Evolutionary conservation across 2,329 filamentous ascomycete genomes (phyloP).

Genomic region (Amauroascus niger): DNA sequence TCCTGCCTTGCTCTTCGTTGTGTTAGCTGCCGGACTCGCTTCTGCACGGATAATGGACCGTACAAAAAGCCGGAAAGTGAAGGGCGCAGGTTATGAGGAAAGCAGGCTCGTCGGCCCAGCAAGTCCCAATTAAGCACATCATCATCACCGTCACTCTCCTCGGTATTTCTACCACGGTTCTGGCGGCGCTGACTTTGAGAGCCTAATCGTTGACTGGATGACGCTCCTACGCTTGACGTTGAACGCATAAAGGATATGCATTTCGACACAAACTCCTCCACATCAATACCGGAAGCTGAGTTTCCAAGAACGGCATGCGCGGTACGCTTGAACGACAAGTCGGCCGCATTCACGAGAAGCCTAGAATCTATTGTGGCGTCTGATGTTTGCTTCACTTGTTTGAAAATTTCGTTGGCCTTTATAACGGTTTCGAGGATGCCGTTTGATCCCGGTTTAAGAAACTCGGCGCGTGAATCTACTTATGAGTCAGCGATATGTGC

Average conservation of each 20-base stretch:
- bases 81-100: slow-evolving; percentile 63
- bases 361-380: slow-evolving; percentile 86
- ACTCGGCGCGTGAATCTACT: slow-evolving; percentile 62
- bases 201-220: slow-evolving; percentile 26
- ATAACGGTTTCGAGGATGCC: slow-evolving; percentile 57
- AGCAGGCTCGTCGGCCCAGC: slow-evolving; percentile 66
- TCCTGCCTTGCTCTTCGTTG: slow-evolving; percentile 63
- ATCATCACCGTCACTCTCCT: slow-evolving; percentile 56
- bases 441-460: slow-evolving; percentile 54
- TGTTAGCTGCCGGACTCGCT: slow-evolving; percentile 60
- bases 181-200: slow-evolving; percentile 34
- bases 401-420: slow-evolving; percentile 55
- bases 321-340: slow-evolving; percentile 70
- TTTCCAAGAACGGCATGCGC: slow-evolving; percentile 64
- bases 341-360: slow-evolving; percentile 70
- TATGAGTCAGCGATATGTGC: neutral
- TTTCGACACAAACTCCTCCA: slow-evolving; percentile 86
- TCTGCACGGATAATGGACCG: slow-evolving; percentile 80
- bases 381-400: slow-evolving; percentile 70
- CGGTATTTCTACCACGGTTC: slow-evolving; percentile 51
- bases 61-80: slow-evolving; percentile 74
- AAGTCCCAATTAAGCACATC: slow-evolving; percentile 80
- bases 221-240: slow-evolving; percentile 48
- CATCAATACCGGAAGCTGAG: slow-evolving; percentile 64
- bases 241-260: slow-evolving; percentile 78